Base-by-base conservation (phyloP, 805 yeast genomes). In the Candida morakotiae region DNA sequence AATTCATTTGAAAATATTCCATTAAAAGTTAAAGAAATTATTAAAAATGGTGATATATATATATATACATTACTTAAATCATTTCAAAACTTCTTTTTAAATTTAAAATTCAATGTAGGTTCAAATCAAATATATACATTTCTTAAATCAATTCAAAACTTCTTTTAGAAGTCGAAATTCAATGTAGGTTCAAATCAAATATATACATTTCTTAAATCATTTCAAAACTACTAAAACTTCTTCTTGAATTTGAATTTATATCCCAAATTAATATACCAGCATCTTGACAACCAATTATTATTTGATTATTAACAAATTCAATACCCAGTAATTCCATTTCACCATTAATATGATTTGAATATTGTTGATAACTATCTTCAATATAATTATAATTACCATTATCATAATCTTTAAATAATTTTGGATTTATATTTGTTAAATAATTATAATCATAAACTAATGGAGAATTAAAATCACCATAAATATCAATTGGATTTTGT, bases 71-170 rank as follows among this genome's bases (percentile, higher is more conserved):
- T n/a, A n/a, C n/a, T n/a, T n/a, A 47, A 24, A 55, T 62, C 22
- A 49, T 87, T 21, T 64, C 70, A 43, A 78, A 73, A 41, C 77
- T 87, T 44, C 74, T 85, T 47, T 69, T 67, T 13, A 73, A 75
- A 48, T 62, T 78, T 46, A 83, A 79, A 47, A 58, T 49, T 35
- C 53, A 58, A 24, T 69, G 55, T 52, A 62, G n/a, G n/a, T n/a
- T n/a, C n/a, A n/a, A n/a, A n/a, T 30, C 36, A 17, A 30, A 33
- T 17, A 25, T 20, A 21, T 29, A 29, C 5, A 27, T 5, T 21
- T 21, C 9, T 21, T 21, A 26, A 9, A 32, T 32, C 35, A 32
- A 23, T 24, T 64, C 58, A 38, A 47, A 64, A 37, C 69, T 62
- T 39, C 69, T 53, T 36, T 72, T 49, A 6, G 64, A 67, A 18